Evolutionary conservation across 106 monocot genomes (phyloP).

Genomic region (Acanthochlamys bracteata): DNA sequence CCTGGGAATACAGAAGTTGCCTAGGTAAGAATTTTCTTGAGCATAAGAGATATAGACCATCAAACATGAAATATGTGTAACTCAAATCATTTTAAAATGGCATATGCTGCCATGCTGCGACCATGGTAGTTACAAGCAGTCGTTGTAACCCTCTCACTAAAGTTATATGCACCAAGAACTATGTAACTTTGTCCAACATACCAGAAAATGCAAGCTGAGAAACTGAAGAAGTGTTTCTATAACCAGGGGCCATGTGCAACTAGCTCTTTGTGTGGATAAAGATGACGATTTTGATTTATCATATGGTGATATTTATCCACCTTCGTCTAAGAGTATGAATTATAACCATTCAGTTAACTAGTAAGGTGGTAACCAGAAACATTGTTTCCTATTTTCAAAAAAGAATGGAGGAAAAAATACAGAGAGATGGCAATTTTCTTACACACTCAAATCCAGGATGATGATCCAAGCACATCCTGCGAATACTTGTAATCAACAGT

Average conservation of each 20-base stretch:
- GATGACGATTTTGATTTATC: not conserved
- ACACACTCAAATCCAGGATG: constrained; percentile 85
- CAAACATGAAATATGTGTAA: not conserved
- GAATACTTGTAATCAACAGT: constrained; percentile 76
- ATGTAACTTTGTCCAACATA: too few species aligned
- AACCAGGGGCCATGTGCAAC: too few species aligned
- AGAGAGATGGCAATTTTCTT: constrained; percentile 12
- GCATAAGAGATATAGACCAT: not conserved
- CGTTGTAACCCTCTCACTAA: too few species aligned
- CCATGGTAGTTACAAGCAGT: too few species aligned
- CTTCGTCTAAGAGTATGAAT: not conserved
- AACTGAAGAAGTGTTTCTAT: too few species aligned
- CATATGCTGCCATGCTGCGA: too few species aligned
- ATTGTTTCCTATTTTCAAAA: not conserved
- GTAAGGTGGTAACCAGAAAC: not conserved
- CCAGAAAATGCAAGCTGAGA: too few species aligned
- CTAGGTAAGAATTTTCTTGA: not conserved
- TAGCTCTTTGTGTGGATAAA: too few species aligned
- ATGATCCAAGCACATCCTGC: constrained; percentile 82
- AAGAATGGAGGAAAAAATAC: not conserved
- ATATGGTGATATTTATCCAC: not conserved
- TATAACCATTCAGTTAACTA: too few species aligned
- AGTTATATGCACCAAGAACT: too few species aligned
- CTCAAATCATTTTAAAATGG: too few species aligned
- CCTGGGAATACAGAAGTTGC: constrained; percentile 45